Percentiles rank a stretch among this genome's conserved stretches.
Conservation (phyloP, 2,329 filamentous ascomycete genomes). For the Xylariaceae sp. region DNA sequence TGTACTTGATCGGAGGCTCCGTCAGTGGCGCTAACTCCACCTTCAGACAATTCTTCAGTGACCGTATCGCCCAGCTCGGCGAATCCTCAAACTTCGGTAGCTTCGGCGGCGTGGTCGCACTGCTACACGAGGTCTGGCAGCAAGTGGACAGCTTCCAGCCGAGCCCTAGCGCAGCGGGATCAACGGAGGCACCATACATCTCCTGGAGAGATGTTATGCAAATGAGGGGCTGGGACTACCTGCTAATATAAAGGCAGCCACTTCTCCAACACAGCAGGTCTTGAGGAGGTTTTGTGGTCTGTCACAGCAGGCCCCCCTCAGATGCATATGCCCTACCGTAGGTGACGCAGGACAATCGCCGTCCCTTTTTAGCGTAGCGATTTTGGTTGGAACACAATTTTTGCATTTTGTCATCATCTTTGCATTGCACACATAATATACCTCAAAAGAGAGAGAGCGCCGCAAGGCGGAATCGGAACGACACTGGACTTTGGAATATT, state of each 20-base stretch:
- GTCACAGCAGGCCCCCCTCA: constrained; percentile 24
- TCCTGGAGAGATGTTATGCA: constrained; percentile 97
- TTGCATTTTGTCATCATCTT: constrained; percentile 38
- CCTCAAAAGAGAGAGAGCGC: constrained; percentile 42
- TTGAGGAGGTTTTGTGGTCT: constrained; percentile 42
- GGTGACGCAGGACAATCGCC: constrained; percentile 49
- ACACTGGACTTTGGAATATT: constrained; percentile 41
- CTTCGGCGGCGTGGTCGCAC: constrained; percentile 80
- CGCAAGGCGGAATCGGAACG: constrained; percentile 45
- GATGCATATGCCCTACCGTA: constrained; percentile 39
- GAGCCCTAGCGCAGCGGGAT: constrained; percentile 46
- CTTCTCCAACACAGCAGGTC: constrained; percentile 46
- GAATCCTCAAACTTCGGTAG: constrained; percentile 81
- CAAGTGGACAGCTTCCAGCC: constrained; percentile 67
- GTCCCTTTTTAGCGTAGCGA: constrained; percentile 39
- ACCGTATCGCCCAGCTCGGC: constrained; percentile 76
- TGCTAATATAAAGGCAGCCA: constrained; percentile 74
- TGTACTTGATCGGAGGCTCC: constrained; percentile 85
- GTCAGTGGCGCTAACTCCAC: constrained; percentile 74
- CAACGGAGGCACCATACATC: constrained; percentile 66
- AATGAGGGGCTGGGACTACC: constrained; percentile 88
- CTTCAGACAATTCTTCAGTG: constrained; percentile 80
- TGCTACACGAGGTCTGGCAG: constrained; percentile 85
- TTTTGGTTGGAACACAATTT: constrained; percentile 31
- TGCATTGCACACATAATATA: constrained; percentile 37